phyloP scores from a whole-genome alignment of 768 basidiomycete genomes.

The Calocybe cyanea region DNA sequence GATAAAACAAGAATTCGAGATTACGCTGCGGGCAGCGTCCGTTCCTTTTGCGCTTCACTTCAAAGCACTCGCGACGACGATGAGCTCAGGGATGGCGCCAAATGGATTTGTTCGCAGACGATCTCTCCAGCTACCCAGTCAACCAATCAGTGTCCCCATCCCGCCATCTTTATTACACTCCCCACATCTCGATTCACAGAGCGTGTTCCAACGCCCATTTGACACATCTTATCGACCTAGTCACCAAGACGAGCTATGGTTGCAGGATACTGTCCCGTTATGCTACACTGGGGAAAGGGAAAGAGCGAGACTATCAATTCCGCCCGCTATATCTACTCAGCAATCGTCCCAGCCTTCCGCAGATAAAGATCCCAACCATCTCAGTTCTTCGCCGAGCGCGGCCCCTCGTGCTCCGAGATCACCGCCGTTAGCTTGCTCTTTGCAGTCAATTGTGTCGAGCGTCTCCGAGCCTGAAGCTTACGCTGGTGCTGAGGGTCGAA shows the following conservation, averaged over 20 bases:
- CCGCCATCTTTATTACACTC: slow-evolving; percentile 57
- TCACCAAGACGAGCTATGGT: slow-evolving; percentile 55
- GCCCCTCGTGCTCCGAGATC: slow-evolving; percentile 12
- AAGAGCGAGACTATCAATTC: slow-evolving; percentile 5
- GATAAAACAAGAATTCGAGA: not conserved
- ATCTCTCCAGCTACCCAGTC: slow-evolving; percentile 34
- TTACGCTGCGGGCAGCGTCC: slow-evolving; percentile 1
- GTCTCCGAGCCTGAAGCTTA: too few species aligned
- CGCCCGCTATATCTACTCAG: not conserved
- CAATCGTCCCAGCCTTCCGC: slow-evolving; percentile 1
- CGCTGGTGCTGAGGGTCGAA: too few species aligned
- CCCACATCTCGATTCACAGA: slow-evolving; percentile 47
- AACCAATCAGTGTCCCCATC: slow-evolving; percentile 40
- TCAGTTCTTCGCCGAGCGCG: not conserved
- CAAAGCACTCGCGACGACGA: not conserved
- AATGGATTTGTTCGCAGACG: slow-evolving; percentile 28
- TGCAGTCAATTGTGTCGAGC: slow-evolving; percentile 6
- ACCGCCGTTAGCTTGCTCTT: slow-evolving; percentile 20
- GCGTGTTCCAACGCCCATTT: slow-evolving; percentile 41
- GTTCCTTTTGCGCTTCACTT: slow-evolving; percentile 2
- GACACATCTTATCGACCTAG: slow-evolving; percentile 34
- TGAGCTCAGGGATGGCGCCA: too few species aligned
- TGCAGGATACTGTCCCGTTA: slow-evolving; percentile 59
- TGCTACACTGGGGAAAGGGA: slow-evolving; percentile 10
- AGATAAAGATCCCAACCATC: too few species aligned